Conservation (phyloP, 192 early-diverging fungal species). For the Rhizophagus sp. region DNA sequence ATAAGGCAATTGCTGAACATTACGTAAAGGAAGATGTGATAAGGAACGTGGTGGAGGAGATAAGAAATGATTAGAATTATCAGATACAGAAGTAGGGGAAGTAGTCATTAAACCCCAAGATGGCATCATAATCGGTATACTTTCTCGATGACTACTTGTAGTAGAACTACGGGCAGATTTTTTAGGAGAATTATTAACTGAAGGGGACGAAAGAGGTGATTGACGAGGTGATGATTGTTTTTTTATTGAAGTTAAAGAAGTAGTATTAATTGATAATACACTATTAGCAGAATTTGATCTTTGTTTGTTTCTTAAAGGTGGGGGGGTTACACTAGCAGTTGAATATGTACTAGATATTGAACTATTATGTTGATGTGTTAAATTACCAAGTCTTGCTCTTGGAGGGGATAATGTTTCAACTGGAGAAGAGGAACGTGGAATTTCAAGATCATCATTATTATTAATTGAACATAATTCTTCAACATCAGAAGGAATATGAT, state of each 20-base stretch:
- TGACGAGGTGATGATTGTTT: not conserved
- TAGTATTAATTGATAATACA: not conserved
- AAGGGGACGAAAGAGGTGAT: not conserved
- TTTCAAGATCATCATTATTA: not conserved
- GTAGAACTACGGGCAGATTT: not conserved
- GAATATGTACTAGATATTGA: not conserved
- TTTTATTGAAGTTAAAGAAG: not conserved
- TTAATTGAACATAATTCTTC: not conserved
- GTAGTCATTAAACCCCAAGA: not conserved
- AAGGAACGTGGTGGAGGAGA: not conserved
- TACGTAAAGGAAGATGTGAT: not conserved
- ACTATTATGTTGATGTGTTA: not conserved
- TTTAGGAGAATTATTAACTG: not conserved
- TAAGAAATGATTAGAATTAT: not conserved
- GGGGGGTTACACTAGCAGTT: not conserved
- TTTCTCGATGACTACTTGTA: not conserved
- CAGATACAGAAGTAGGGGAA: not conserved
- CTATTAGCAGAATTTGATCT: conserved; percentile 13
- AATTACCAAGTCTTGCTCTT: conserved; percentile 5
- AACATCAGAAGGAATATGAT: not conserved
- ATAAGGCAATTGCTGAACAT: not conserved
- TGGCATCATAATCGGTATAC: conserved; percentile 1
- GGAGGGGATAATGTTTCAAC: conserved; percentile 26
- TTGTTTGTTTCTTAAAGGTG: not conserved
- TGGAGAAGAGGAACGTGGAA: conserved; percentile 20